These are phyloP conservation scores for Dacryopinax spathularia DNA, from an alignment of 768 basidiomycete species.

Conservation along the genomic window DNA sequence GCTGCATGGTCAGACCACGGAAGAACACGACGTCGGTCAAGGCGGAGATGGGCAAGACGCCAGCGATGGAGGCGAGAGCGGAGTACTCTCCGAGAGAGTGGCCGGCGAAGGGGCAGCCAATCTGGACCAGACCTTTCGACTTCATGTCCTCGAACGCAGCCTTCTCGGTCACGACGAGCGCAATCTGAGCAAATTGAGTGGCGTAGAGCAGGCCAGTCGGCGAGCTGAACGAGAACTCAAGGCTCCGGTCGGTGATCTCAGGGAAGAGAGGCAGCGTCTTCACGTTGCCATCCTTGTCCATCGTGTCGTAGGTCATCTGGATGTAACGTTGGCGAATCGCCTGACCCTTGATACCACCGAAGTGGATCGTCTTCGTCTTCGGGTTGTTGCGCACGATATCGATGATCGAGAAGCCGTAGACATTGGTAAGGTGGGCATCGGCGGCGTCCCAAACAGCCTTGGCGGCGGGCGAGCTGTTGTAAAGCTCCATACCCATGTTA, in stretches of 20 bases:
- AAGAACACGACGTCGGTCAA: slow-evolving; percentile 98
- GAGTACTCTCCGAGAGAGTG: slow-evolving; percentile 99
- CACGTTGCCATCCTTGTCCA: slow-evolving; percentile 90
- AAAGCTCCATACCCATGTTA: slow-evolving; percentile 99
- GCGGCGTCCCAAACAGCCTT: slow-evolving; percentile 96
- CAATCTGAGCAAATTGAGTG: slow-evolving; percentile 97
- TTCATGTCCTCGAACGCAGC: slow-evolving; percentile 98
- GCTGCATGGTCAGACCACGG: slow-evolving; percentile 99
- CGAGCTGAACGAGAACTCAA: slow-evolving; percentile 96
- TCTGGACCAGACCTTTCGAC: slow-evolving; percentile 86
- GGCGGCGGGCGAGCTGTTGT: slow-evolving; percentile 82
- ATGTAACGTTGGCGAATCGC: slow-evolving; percentile 98
- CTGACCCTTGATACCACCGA: slow-evolving; percentile 98
- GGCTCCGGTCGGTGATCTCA: slow-evolving; percentile 88
- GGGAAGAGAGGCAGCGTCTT: slow-evolving; percentile 92
- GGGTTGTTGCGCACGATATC: slow-evolving; percentile 99
- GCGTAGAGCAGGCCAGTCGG: slow-evolving; percentile 91
- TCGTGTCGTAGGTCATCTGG: slow-evolving; percentile 96
- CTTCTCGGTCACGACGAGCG: slow-evolving; percentile 94
- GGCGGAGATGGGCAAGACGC: slow-evolving; percentile 85
- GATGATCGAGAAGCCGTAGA: slow-evolving; percentile 96
- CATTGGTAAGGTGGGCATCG: slow-evolving; percentile 80
- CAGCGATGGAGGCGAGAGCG: slow-evolving; percentile 92
- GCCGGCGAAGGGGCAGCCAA: slow-evolving; percentile 85
- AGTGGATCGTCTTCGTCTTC: slow-evolving; percentile 95